phyloP scores from a whole-genome alignment of 169 alveolate species.

The Besnoitia besnoiti region DNA sequence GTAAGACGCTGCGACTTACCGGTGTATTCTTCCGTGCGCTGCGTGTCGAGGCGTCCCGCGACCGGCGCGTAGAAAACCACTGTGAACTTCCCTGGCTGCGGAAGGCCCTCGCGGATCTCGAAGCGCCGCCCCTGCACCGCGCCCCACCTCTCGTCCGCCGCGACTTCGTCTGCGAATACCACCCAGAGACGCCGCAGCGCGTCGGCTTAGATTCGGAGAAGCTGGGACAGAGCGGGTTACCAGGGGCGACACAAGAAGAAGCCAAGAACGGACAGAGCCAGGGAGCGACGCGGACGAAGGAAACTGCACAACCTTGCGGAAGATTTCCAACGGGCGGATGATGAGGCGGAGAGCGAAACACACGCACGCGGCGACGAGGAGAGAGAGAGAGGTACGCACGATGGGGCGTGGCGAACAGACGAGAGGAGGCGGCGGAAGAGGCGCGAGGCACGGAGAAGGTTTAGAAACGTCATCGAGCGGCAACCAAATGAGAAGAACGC shows the following conservation, averaged over 20 bases:
- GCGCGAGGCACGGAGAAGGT: not conserved
- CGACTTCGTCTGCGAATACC: slow-evolving; percentile 6
- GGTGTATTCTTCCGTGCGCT: not conserved
- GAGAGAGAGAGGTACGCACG: not conserved
- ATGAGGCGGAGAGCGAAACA: not conserved
- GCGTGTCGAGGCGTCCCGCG: not conserved
- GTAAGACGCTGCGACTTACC: no score
- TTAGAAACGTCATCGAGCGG: not conserved
- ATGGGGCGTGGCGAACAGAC: not conserved
- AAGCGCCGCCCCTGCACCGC: slow-evolving; percentile 33
- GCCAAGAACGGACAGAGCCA: not conserved
- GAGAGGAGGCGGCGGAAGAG: not conserved
- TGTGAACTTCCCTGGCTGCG: slow-evolving; percentile 21
- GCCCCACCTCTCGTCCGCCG: slow-evolving; percentile 45
- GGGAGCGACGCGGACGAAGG: not conserved
- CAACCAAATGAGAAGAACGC: not conserved
- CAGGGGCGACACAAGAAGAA: not conserved
- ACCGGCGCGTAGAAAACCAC: not conserved
- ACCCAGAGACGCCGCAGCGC: no score
- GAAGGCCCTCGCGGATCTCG: slow-evolving; percentile 2
- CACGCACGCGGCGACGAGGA: not conserved
- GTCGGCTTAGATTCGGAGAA: no score
- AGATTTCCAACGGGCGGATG: not conserved
- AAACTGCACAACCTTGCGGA: not conserved
- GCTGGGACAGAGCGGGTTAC: no score